phyloP scores from a whole-genome alignment of 2,329 filamentous ascomycete species.

The Neocucurbitaria cava region DNA sequence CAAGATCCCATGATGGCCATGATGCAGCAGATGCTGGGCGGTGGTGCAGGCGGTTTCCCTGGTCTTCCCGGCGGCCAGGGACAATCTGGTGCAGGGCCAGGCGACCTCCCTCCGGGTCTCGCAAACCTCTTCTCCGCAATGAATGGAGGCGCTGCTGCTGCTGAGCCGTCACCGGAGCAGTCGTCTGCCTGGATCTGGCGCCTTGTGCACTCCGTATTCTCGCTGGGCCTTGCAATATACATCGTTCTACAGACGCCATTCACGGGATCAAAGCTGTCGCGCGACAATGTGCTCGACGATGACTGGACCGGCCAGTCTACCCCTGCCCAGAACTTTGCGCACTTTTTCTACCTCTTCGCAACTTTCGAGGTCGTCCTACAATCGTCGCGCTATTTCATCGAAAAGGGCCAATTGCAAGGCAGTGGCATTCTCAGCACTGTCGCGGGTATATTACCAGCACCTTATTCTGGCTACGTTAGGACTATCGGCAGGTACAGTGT shows the following conservation, averaged over 20 bases:
- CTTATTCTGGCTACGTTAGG: conserved; percentile 67
- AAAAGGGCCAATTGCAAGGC: conserved; percentile 65
- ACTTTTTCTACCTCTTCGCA: conserved; percentile 82
- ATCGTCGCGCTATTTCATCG: conserved; percentile 73
- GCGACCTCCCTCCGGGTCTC: conserved; percentile 50
- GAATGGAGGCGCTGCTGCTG: conserved; percentile 48
- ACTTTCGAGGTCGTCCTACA: conserved; percentile 77
- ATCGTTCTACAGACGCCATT: conserved; percentile 73
- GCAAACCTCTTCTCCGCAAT: conserved; percentile 55
- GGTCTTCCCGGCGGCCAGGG: conserved; percentile 35
- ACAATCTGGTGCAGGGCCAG: conserved; percentile 32
- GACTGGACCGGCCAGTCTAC: conserved; percentile 41
- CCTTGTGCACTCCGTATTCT: conserved; percentile 75
- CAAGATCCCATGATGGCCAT: conserved; percentile 77
- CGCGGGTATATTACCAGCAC: conserved; percentile 70
- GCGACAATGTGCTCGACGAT: conserved; percentile 46
- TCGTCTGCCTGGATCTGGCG: conserved; percentile 69
- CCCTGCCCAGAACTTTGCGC: conserved; percentile 53
- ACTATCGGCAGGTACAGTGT: conserved; percentile 70
- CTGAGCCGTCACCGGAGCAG: conserved; percentile 47
- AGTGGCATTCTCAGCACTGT: conserved; percentile 69
- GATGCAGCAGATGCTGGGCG: conserved; percentile 75
- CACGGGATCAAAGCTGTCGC: conserved; percentile 68
- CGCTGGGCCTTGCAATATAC: conserved; percentile 73
- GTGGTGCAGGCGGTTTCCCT: conserved; percentile 46